Percentiles rank a stretch among this genome's conserved stretches.
These are phyloP conservation scores for Chenopodium berlandieri DNA, from an alignment of 148 eudicot species.

Conservation along the genomic window DNA sequence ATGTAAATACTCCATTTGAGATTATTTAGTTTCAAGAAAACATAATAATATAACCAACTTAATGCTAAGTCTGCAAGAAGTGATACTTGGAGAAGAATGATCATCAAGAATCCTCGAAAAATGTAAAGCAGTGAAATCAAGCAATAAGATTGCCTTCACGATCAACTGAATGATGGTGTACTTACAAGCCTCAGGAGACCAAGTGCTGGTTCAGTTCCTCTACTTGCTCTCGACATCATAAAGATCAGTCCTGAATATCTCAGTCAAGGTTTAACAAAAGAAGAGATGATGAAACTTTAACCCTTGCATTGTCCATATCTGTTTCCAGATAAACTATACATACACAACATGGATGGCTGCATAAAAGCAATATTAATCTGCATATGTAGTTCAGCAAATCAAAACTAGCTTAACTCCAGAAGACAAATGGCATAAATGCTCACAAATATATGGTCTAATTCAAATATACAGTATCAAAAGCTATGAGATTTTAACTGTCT, in stretches of 20 bases:
- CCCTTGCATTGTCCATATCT: neutral
- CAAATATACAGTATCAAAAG: neutral
- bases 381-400: neutral
- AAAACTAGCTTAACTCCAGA: neutral
- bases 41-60: neutral
- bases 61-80: neutral
- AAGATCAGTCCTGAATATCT: conserved; percentile 44
- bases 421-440: neutral
- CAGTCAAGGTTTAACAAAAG: conserved; percentile 34
- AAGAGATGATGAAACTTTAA: neutral
- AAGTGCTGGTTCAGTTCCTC: conserved; percentile 5
- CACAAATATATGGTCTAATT: neutral
- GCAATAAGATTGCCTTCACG: neutral
- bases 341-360: neutral
- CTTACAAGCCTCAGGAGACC: neutral
- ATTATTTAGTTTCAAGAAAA: conserved; percentile 5
- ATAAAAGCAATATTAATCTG: neutral
- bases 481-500: too few relatives aligned
- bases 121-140: neutral
- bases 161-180: neutral
- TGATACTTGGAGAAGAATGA: neutral
- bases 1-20: neutral
- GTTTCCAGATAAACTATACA: neutral
- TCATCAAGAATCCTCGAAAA: neutral
- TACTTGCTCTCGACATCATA: conserved; percentile 59